These are phyloP conservation scores for Rhizopogon rudus DNA, from an alignment of 768 basidiomycete species.

Conservation along the genomic window DNA sequence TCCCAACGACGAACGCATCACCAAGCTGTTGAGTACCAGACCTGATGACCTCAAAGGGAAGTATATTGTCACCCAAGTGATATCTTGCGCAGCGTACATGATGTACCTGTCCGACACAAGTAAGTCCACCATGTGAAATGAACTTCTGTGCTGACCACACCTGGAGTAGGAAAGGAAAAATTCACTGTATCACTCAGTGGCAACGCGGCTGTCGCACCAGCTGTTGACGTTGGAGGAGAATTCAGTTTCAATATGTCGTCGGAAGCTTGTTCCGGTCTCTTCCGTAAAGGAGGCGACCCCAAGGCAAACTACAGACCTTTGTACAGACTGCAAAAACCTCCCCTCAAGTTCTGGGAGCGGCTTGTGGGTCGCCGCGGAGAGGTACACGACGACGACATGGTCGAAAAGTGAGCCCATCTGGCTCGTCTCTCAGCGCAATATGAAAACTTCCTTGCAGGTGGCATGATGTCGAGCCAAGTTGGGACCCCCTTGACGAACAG, in stretches of 20 bases:
- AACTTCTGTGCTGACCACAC: neutral
- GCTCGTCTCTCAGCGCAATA: neutral
- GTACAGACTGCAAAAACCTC: conserved; percentile 15
- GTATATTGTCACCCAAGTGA: conserved; percentile 26
- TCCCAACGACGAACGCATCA: conserved; percentile 4
- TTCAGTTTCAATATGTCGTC: conserved; percentile 14
- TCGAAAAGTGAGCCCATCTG: neutral
- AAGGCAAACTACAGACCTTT: conserved; percentile 18
- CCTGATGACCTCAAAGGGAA: conserved; percentile 19
- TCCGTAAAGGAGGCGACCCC: conserved; percentile 16
- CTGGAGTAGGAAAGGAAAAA: conserved; percentile 14
- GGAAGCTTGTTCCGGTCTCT: conserved; percentile 8
- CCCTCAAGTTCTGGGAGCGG: neutral
- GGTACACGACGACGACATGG: neutral
- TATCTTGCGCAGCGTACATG: conserved; percentile 27
- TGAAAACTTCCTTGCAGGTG: conserved; percentile 10
- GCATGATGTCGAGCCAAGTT: conserved; percentile 12
- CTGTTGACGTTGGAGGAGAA: conserved; percentile 7
- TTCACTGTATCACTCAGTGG: conserved; percentile 17
- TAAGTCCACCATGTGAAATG: neutral
- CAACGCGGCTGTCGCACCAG: conserved; percentile 4
- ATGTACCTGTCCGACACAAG: conserved; percentile 29
- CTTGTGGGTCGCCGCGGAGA: conserved; percentile 6
- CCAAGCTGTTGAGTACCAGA: neutral
- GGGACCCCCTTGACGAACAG: conserved; percentile 22